Evolutionary conservation across 345 rosid species (phyloP), one percentile per base, ranked within the genome.

Genomic region (Salix brachista): DNA sequence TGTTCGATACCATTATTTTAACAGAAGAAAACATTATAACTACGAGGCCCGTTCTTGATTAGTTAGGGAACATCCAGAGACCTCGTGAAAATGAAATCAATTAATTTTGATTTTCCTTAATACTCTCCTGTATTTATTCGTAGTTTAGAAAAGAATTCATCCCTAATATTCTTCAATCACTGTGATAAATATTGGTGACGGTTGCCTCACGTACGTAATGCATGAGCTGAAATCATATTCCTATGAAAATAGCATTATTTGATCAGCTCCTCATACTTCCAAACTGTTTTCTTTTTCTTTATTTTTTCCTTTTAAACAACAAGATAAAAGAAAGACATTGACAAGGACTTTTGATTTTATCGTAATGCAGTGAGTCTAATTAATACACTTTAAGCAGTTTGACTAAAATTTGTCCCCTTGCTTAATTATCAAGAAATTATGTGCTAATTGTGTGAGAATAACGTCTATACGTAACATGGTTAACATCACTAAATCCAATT

Each of bases 41-140:
- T 77, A 86, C 72, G 71, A 80, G 60, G 41, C 62, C 28, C 12
- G 69, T 79, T 78, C 84, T 72, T 70, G 65, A 83, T 88, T 88
- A 76, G 87, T 87, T 88, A 86, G 82, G 84, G 76, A 81, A 84
- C 87, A 89, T 71, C 64, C 74, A 26, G 75, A 74, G 75, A 82
- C 80, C 58, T 74, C 52, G 37, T 87, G 91, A 87, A 82, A 87
- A 84, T 77, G 92, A 90, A 74, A 83, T 88, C 81, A 81, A 87
- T 87, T 87, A 76, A 85, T 80, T 71, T 76, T 37, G 71, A 76
- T 80, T 79, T 85, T 79, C 68, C 88, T 84, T 82, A 78, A 78
- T 79, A 34, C 80, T 80, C 84, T 79, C 85, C 84, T 87, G 62
- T 70, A 75, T 68, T 62, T 74, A 67, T 80, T 70, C 54, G 52